Percentiles rank a stretch among this genome's conserved stretches.
Conservation (phyloP, 1,284 basidiomycete species). For the Ceratobasidium sp. region DNA sequence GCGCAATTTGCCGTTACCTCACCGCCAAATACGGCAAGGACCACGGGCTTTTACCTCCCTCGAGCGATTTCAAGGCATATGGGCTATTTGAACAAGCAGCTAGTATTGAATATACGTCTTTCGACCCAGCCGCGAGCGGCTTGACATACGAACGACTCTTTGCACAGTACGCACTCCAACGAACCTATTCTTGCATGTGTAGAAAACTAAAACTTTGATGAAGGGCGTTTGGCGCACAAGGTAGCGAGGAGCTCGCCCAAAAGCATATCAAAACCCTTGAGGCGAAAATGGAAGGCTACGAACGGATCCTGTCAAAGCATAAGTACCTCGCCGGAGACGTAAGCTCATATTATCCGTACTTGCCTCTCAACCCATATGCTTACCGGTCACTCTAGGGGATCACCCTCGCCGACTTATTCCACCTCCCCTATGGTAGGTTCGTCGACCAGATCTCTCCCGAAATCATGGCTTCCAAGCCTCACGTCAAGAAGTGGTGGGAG, state of each 20-base stretch:
- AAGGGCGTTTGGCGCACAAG: conserved; percentile 4
- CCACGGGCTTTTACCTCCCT: conserved; percentile 54
- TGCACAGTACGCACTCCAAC: conserved; percentile 26
- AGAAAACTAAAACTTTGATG: neutral
- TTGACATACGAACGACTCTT: conserved; percentile 33
- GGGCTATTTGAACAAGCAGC: conserved; percentile 70
- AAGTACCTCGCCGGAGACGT: conserved; percentile 20
- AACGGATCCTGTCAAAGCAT: conserved; percentile 60
- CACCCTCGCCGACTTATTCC: conserved; percentile 68
- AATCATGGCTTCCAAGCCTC: conserved; percentile 47
- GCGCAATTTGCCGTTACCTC: conserved; percentile 61
- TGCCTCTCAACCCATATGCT: neutral
- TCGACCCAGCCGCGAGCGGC: conserved; percentile 48
- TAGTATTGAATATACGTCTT: conserved; percentile 63
- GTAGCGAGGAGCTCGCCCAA: conserved; percentile 56
- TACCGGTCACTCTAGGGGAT: conserved; percentile 46
- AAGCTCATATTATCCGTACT: neutral
- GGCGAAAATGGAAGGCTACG: conserved; percentile 64
- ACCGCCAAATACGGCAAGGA: conserved; percentile 58
- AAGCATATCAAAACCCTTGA: conserved; percentile 56
- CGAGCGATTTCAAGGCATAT: conserved; percentile 58
- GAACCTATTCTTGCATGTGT: neutral
- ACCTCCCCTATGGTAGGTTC: conserved; percentile 63
- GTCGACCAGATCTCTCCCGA: conserved; percentile 51
- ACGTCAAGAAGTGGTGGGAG: conserved; percentile 37